Evolutionary conservation across 352 stramenopile genomes (phyloP), one percentile per base, ranked within the genome.

Genomic region (Phytophthora pinifolia): DNA sequence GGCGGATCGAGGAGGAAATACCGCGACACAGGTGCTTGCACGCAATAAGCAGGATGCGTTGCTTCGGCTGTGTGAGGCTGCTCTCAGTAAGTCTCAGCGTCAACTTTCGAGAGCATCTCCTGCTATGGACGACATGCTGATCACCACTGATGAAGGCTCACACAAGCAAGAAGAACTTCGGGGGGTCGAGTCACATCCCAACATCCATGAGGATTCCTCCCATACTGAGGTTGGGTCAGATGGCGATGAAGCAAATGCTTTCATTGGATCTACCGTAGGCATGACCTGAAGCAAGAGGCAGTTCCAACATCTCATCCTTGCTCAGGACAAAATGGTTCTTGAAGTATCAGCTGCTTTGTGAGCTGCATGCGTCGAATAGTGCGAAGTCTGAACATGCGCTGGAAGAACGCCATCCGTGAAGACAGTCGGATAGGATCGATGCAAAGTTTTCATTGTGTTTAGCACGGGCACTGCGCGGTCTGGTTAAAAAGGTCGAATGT

Each of bases 401-500:
- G 22, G 22, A 27, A 27, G 3, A 29, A 29, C 6, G 25, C 3
- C 25, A 29, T 8, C 25, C 25, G 25, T 29, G 22, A 27, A 27
- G 22, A 27, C 4, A 29, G 25, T 29, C 25, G 22, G 22, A 27
- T 27, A 27, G 22, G 22, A 29, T 29, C 25, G 25, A 29, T 29
- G 25, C 25, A 29, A 29, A 29, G 25, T 29, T 29, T 29, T 29
- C 6, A 29, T 29, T 29, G 25, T 8, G 25, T 29, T 29, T 29
- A 29, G 25, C 25, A 8, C 25, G 5, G 25, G 6, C 25, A 29
- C 25, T 29, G 25, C 17, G 35, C 7, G 4, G 22, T 25, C 15
- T 31, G 6, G 20, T 76, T 39, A 94, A 59, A 94, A 94, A 30
- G 80, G 82, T 14, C 80, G 80, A 45, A 98, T 86, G 55, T 81